Base-by-base conservation (phyloP, 2,329 filamentous ascomycete genomes). In the Penicillium sp. region DNA sequence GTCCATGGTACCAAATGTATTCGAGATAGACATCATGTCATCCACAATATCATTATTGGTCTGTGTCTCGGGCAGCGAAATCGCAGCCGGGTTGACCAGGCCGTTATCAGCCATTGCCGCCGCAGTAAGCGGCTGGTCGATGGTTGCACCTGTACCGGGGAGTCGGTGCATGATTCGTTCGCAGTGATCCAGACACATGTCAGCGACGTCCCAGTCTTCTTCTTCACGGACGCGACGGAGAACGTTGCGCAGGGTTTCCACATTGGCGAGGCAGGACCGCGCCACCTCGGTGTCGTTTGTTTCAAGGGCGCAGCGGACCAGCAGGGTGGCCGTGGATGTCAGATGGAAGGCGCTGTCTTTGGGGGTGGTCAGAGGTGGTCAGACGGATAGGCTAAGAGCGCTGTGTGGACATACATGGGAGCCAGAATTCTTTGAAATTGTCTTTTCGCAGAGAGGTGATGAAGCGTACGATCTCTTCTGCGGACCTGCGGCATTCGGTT, bases 171-270 rank as follows among this genome's bases (percentile, higher is more conserved):
- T 70, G 54, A 80, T 77, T 31, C 73, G 72, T 58, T 80, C 78
- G 66, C 78, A 79, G 65, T 79, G 77, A 41, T 84, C 81, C 3
- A 85, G 70, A 46, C 81, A 83, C 69, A 83, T 83, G 50, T 82
- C 79, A 7, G 82, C 82, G 9, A 85, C 77, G 61, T 85, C 83
- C 82, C 83, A 85, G 51, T 82, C 78, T 64, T 82, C 79, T 52
- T 82, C 78, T 33, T 79, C 78, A 14, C 77, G 74, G 22, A 81
- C 79, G 49, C 76, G 73, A 41, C 79, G 78, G 7, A 84, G 77
- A 35, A 81, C 78, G 7, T 76, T 73, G 39, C 81, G 78, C 43
- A 83, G 74, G 2, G 75, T 76, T 58, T 83, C 77, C 2, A 83
- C 79, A 27, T 80, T 79, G 6, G 73, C 58, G 50, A 83, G 75